Percentiles rank a stretch among this genome's conserved stretches.
These are phyloP conservation scores for Dunaliella sp. DNA, from an alignment of 139 green algal genomes.

Conservation along the genomic window DNA sequence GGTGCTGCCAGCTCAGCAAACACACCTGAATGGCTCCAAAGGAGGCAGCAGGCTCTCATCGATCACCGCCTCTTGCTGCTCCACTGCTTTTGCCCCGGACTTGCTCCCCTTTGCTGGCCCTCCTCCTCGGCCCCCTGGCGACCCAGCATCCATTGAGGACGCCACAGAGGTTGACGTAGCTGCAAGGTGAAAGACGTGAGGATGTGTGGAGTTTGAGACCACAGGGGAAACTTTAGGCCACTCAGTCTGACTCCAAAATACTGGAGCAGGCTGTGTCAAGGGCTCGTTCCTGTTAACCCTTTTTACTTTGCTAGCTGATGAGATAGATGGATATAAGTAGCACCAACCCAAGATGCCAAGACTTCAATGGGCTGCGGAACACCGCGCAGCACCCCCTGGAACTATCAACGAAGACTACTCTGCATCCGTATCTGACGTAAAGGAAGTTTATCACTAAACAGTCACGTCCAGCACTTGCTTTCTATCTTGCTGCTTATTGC, in stretches of 20 bases:
- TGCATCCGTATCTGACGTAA: too few relatives aligned
- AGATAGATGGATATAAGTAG: not conserved
- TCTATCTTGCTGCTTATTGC: too few relatives aligned
- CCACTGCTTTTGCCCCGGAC: not conserved
- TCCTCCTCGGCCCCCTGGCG: not conserved
- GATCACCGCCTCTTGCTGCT: not conserved
- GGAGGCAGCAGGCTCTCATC: slow-evolving; percentile 9
- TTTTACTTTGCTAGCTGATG: not conserved
- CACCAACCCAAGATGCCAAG: not conserved
- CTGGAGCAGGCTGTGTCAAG: too few relatives aligned
- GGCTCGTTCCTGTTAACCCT: too few relatives aligned
- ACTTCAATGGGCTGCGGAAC: too few relatives aligned
- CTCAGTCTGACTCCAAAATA: not conserved
- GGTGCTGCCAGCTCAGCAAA: too few relatives aligned
- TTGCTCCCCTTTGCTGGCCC: not conserved
- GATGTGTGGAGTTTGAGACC: not conserved
- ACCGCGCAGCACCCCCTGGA: too few relatives aligned
- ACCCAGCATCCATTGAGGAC: not conserved
- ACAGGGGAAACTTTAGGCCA: not conserved
- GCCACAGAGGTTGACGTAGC: not conserved
- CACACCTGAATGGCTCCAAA: slow-evolving; percentile 7
- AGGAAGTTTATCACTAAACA: too few relatives aligned
- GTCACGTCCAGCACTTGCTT: too few relatives aligned
- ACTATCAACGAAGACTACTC: too few relatives aligned
- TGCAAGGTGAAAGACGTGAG: not conserved